Conservation (phyloP, 257 asterid species). For the Coffea canephora region DNA sequence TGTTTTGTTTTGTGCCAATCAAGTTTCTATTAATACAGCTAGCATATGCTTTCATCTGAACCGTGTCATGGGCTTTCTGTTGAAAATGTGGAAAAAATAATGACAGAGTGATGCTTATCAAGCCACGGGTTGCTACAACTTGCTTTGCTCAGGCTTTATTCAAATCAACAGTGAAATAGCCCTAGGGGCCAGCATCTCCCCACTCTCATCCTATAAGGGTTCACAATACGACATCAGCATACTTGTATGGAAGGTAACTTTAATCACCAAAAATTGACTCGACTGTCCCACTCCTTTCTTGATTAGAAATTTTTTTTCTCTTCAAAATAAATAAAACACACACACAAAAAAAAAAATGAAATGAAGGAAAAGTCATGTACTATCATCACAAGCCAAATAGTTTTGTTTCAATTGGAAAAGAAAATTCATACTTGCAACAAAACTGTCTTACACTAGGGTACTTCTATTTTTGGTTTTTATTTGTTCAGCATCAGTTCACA, state of each 20-base stretch:
- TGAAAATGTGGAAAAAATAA: conserved; percentile 27
- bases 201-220: conserved; percentile 49
- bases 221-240: conserved; percentile 84
- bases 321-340: too few species aligned
- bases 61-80: conserved; percentile 15
- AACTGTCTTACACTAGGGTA: background rate
- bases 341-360: too few species aligned
- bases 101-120: conserved; percentile 90
- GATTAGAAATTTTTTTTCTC: too few species aligned
- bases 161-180: conserved; percentile 80
- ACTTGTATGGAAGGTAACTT: conserved; percentile 88
- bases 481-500: too few species aligned
- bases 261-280: conserved; percentile 4
- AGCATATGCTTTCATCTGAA: conserved; percentile 19
- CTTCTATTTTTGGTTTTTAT: background rate
- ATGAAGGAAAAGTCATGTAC: too few species aligned
- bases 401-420: too few species aligned
- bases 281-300: background rate
- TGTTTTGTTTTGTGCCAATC: background rate
- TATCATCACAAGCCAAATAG: background rate
- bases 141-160: conserved; percentile 85
- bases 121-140: conserved; percentile 94
- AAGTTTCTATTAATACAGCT: conserved; percentile 29
- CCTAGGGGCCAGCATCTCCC: conserved; percentile 86
- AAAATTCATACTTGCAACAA: background rate